Evolutionary conservation across 225 moss, liverwort and hornwort genomes (phyloP), one percentile per base, ranked within the genome.

Genomic region (Asterella californica): DNA sequence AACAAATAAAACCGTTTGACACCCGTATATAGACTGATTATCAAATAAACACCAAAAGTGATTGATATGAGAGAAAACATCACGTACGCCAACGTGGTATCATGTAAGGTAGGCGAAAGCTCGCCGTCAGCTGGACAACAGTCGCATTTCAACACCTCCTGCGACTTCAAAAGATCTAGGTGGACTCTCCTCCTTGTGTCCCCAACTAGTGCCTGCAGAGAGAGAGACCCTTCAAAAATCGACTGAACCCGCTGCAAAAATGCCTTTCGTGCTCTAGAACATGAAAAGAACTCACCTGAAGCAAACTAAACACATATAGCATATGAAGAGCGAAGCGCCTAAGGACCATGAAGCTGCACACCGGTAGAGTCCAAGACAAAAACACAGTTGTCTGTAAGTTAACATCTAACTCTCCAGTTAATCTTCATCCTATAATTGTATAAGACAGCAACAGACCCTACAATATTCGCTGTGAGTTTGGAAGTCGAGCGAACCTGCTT

Each of bases 161-260:
- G 93, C 25, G 99, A 87, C 47, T 91, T 88, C 62, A 93, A 76
- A 62, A 99, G 82, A 83, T 99, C 99, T 85, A 91, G 78, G 77
- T 95, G 93, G 33, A 99, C 90, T 82, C 87, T 90, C 83, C 86
- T 88, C 73, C 99, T 88, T 18, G 92, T 99, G 72, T 92, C 90
- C 76, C 93, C 99, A 57, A 90, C 89, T 86, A 92, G 83, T 46
- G 91, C 93, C 90, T 92, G 84, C 9, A 76, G 76, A 9, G 42
- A 84, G 27, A 66, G 9, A 79, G 14, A 25, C 38, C 25, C n/a
- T 75, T 32, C 34, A 54, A 2, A 53, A 52, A 22, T 6, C 29
- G 10, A 30, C 29, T 32, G 17, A 74, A 32, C 17, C 50, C 32
- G 33, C 32, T 53, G 52, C 32, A 33, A 52, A 33, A 52, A 47